Conservation (phyloP, 352 stramenopile species). For the Globisporangium carolinianum region DNA sequence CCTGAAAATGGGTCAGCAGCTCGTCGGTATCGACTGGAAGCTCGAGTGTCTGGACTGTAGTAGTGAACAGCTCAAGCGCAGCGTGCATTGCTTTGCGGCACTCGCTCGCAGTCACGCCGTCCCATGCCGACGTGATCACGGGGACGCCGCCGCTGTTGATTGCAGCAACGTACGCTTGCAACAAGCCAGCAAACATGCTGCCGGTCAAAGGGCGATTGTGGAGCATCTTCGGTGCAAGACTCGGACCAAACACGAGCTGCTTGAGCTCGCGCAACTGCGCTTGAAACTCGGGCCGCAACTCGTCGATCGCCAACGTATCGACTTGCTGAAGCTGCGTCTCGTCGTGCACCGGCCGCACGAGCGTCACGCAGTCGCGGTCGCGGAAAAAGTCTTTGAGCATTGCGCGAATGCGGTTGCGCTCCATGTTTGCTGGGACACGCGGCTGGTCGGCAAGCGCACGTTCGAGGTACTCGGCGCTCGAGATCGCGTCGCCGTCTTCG, state of each 20-base stretch:
- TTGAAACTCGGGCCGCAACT: conserved; percentile 76
- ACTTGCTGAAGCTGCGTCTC: conserved; percentile 74
- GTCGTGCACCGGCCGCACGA: conserved; percentile 79
- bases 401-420: conserved; percentile 69
- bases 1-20: conserved; percentile 44
- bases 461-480: conserved; percentile 78
- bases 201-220: conserved; percentile 74
- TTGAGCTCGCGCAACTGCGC: conserved; percentile 59
- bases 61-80: conserved; percentile 61
- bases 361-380: conserved; percentile 69
- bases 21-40: conserved; percentile 70
- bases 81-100: conserved; percentile 66
- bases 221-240: conserved; percentile 75
- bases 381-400: conserved; percentile 87
- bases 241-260: conserved; percentile 62
- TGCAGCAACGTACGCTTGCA: conserved; percentile 78
- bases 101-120: conserved; percentile 75
- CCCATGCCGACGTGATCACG: conserved; percentile 84
- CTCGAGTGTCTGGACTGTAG: conserved; percentile 43
- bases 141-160: conserved; percentile 86
- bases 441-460: conserved; percentile 62
- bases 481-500: conserved; percentile 77
- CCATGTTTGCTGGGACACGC: conserved; percentile 59
- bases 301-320: conserved; percentile 50
- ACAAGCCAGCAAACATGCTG: conserved; percentile 77